Evolutionary conservation across 768 basidiomycete genomes (phyloP), one percentile per base, ranked within the genome.

Genomic region (Leccinum rimulosum): DNA sequence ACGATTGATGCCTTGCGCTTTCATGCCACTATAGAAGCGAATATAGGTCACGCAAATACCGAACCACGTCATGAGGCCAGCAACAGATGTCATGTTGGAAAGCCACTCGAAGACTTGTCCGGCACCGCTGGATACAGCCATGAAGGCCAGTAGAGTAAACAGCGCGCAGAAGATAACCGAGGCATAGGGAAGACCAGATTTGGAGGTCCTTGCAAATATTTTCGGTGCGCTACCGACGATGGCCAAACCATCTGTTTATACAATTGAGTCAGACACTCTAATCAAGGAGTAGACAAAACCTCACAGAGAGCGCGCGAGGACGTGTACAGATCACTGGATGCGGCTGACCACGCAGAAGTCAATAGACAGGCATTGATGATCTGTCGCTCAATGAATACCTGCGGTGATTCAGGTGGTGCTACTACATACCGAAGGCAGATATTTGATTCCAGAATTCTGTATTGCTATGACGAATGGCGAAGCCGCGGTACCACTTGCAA

Each of bases 391-490:
- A 49, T 51, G 14, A 64, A 56, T 17, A 57, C 30, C 3, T 14
- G 36, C 19, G 19, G 38, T 4, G 53, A 22, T 19, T 68, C 66
- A 22, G 61, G 28, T 51, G 50, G 64, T 66, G 70, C 67, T 2
- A 28, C 17, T 27, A 36, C 71, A 73, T 68, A 94, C 88, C 47
- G 86, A 88, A 15, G 95, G 95, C 1, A 97, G 75, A 5, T 77
- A 80, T 63, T 85, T 89, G 73, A 97, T 98, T 19, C 96, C 96
- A 7, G 95, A 87, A 48, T 78, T 82, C 66, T 81, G 67, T 63
- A 93, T 93, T 1, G 95, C 96, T 63, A 98, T 92, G 63, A 97
- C 95, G 74, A 95, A 97, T 1, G 95, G 91, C 45, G 90, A 90
- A 2, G 85, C 84, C 15, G 87, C 86, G 15, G 84, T 87, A 28